phyloP scores from a whole-genome alignment of 352 stramenopile species.

The Phytophthora sp. region DNA sequence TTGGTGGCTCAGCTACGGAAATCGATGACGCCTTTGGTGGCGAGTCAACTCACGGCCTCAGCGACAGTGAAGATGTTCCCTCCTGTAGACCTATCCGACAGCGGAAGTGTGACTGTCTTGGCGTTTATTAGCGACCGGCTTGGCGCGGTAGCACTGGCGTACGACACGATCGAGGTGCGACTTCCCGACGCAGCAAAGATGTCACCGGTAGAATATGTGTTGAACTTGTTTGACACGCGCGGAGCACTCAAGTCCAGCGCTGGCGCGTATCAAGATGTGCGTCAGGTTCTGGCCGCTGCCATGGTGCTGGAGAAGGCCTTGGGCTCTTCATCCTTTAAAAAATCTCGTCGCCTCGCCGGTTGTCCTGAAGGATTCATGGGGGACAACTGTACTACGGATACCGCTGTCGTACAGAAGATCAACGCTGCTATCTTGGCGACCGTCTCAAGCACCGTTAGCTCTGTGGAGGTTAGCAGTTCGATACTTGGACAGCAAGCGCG shows the following conservation, averaged over 20 bases:
- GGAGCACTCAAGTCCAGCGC: slow-evolving; percentile 13
- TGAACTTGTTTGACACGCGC: slow-evolving; percentile 33
- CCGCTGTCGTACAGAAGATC: slow-evolving; percentile 40
- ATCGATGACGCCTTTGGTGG: slow-evolving; percentile 45
- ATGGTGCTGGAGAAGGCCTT: slow-evolving; percentile 57
- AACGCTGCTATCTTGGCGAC: slow-evolving; percentile 56
- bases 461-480: slow-evolving; percentile 49
- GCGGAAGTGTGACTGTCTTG: slow-evolving; percentile 51
- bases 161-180: slow-evolving; percentile 44
- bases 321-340: slow-evolving; percentile 4
- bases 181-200: slow-evolving; percentile 41
- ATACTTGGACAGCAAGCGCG: slow-evolving; percentile 60
- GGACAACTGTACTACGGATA: slow-evolving; percentile 43
- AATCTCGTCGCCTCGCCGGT: slow-evolving; percentile 23
- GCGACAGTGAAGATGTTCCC: slow-evolving; percentile 53
- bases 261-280: slow-evolving; percentile 39
- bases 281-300: slow-evolving; percentile 48
- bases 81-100: slow-evolving; percentile 31
- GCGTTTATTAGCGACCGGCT: slow-evolving; percentile 63
- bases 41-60: slow-evolving; percentile 44
- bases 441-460: slow-evolving; percentile 30
- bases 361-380: slow-evolving; percentile 53
- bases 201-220: slow-evolving; percentile 50
- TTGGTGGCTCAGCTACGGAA: slow-evolving; percentile 39
- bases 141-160: slow-evolving; percentile 45